Evolutionary conservation across 768 basidiomycete species (phyloP), one percentile per base, ranked within the genome.

Genomic region (Boletus fagicola): DNA sequence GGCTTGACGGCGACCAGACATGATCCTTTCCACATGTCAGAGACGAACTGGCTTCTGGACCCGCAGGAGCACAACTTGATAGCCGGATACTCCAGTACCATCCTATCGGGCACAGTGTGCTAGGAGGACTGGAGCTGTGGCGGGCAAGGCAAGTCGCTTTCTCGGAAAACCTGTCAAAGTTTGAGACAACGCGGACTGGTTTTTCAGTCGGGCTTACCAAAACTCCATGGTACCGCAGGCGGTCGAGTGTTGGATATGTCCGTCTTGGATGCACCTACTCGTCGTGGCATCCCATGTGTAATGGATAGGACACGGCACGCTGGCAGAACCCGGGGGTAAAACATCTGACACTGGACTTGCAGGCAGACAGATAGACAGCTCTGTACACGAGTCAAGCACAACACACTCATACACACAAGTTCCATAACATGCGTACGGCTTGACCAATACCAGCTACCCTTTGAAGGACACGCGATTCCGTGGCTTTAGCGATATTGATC

Each of bases 1-100:
- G 64, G 39, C 76, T 64, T 11, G 68, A 63, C 5, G 66, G 49
- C 50, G 72, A 72, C 86, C 84, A 87, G 22, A 62, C 60, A 75
- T 78, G 81, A 45, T 74, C 75, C 13, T 62, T 68, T 12, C 62
- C 65, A 70, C 84, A 86, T 56, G 42, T 43, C 42, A 30, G 5
- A 20, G 49, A 54, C 24, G 13, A 51, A 5, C 33, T 49, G 31
- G 30, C 56, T 15, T 58, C 52, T 15, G 63, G 49, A 30, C 62
- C 39, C 26, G 56, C 57, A 10, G 63, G 65, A 39, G 24, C 56
- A 47, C 58, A 68, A n/a, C 55, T 36, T 5, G 7, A 49, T 16
- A 57, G 18, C n/a, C 33, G 16, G 18, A 43, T 6, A 18, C n/a
- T 49, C 62, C 54, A 67, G 30, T 67, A 67, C 62, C 65, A 64